Conservation (phyloP, 2,329 filamentous ascomycete species). For the Thelonectria discophora region DNA sequence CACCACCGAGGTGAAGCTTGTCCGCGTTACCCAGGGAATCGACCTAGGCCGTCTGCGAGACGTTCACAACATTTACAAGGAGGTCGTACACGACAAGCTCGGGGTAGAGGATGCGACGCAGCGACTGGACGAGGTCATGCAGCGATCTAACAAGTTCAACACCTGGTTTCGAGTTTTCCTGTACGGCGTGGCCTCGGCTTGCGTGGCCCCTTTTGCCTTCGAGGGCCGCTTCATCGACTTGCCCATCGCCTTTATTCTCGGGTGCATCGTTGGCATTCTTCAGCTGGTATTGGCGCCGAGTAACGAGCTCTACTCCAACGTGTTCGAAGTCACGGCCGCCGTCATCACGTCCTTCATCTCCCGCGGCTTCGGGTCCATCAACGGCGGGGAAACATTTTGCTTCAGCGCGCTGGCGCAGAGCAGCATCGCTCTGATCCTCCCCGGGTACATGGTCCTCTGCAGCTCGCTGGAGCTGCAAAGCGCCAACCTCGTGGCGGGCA, state of each 20-base stretch:
- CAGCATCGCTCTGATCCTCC: constrained; percentile 78
- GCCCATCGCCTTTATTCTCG: constrained; percentile 79
- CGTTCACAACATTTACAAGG: constrained; percentile 80
- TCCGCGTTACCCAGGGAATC: constrained; percentile 73
- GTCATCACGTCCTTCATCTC: constrained; percentile 74
- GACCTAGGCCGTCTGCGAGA: constrained; percentile 79
- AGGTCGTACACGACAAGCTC: constrained; percentile 81
- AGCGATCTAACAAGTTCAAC: constrained; percentile 56
- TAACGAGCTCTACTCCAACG: constrained; percentile 73
- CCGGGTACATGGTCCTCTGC: constrained; percentile 61
- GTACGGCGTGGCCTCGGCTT: constrained; percentile 79
- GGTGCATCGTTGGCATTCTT: constrained; percentile 76
- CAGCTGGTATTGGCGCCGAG: constrained; percentile 78
- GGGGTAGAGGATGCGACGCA: constrained; percentile 74
- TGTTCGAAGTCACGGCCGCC: constrained; percentile 63
- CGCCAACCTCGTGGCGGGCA: constrained; percentile 74
- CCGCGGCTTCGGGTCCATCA: constrained; percentile 74
- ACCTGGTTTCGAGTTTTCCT: constrained; percentile 68
- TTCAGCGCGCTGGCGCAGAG: constrained; percentile 77
- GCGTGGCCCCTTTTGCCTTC: constrained; percentile 84
- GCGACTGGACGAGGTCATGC: constrained; percentile 65
- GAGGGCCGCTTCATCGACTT: constrained; percentile 79
- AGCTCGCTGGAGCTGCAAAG: constrained; percentile 73
- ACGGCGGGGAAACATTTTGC: constrained; percentile 67
- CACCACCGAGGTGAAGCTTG: constrained; percentile 82